Evolutionary conservation across 1,139 yeast species (phyloP).

Genomic region (Geotrichum bryndzae): DNA sequence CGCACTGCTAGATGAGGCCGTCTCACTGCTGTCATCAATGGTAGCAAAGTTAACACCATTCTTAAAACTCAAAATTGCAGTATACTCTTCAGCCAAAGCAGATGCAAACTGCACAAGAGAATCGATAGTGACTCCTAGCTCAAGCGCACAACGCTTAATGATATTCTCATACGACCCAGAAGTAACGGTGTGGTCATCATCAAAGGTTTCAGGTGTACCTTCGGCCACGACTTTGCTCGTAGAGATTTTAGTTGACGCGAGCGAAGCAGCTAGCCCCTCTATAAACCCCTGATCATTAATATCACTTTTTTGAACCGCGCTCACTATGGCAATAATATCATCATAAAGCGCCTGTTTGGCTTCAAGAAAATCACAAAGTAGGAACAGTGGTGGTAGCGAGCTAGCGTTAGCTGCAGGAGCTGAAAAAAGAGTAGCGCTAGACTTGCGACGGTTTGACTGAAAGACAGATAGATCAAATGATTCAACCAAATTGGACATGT

Average conservation of each 20-base stretch:
- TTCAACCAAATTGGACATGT: slow-evolving; percentile 28
- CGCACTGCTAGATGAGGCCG: not conserved
- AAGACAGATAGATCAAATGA: slow-evolving; percentile 29
- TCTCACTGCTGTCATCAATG: not conserved
- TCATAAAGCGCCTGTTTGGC: slow-evolving; percentile 71
- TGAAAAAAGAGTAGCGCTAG: slow-evolving; percentile 5
- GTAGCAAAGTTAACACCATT: not conserved
- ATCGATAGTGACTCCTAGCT: slow-evolving; percentile 19
- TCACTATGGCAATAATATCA: slow-evolving; percentile 51
- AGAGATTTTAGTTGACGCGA: slow-evolving; percentile 19
- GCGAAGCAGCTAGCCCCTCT: slow-evolving; percentile 22
- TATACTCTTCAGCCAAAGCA: slow-evolving; percentile 17
- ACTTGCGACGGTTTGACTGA: slow-evolving; percentile 23
- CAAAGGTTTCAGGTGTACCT: not conserved
- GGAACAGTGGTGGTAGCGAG: slow-evolving; percentile 44
- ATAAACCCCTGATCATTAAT: slow-evolving; percentile 51
- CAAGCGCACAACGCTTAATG: slow-evolving; percentile 16
- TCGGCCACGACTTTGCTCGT: not conserved
- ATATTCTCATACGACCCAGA: slow-evolving; percentile 6
- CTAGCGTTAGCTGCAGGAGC: slow-evolving; percentile 1
- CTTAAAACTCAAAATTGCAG: slow-evolving; percentile 12
- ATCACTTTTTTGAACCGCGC: slow-evolving; percentile 66
- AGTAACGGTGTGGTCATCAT: not conserved
- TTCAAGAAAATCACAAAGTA: slow-evolving; percentile 67
- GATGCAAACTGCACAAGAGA: slow-evolving; percentile 14